Conservation (phyloP, 441 rosid genomes). For the Brassica balearica region DNA sequence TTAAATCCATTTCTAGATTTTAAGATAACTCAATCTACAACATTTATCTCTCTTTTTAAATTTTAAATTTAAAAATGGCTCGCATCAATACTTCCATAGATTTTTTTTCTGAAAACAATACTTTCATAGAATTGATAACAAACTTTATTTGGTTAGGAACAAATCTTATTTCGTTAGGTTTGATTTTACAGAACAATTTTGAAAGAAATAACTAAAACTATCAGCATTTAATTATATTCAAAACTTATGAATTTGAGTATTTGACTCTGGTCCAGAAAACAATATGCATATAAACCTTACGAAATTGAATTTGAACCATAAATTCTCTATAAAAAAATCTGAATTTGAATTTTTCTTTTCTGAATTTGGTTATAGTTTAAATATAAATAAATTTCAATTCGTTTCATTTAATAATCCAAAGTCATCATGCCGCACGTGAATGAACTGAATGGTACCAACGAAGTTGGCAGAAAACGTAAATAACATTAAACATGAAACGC, state of each 20-base stretch:
- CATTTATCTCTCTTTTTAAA: not conserved
- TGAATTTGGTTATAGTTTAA: conserved; percentile 14
- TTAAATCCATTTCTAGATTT: not conserved
- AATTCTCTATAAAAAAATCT: not conserved
- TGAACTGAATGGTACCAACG: conserved; percentile 29
- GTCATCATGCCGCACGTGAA: conserved; percentile 44
- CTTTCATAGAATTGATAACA: not conserved
- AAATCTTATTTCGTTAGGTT: not conserved
- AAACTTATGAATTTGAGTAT: not conserved
- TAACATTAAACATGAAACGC: conserved; percentile 21
- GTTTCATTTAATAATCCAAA: conserved; percentile 24
- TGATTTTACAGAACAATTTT: not conserved
- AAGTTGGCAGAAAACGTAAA: conserved; percentile 34
- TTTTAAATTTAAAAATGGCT: conserved; percentile 14
- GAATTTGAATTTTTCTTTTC: not conserved
- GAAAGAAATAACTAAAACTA: not conserved
- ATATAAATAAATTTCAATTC: not conserved
- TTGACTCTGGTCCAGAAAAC: not conserved
- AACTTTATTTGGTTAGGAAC: not conserved
- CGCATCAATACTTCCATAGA: not conserved
- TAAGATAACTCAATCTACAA: not conserved
- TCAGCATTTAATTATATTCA: not conserved
- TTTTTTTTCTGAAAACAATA: too few species aligned
- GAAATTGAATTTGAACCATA: not conserved
- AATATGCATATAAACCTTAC: not conserved